A percentile compares a stretch with the other conserved stretches of the same genome.
Evolutionary conservation across 139 green algal genomes (phyloP).

Genomic region (Chlorella vulgaris): DNA sequence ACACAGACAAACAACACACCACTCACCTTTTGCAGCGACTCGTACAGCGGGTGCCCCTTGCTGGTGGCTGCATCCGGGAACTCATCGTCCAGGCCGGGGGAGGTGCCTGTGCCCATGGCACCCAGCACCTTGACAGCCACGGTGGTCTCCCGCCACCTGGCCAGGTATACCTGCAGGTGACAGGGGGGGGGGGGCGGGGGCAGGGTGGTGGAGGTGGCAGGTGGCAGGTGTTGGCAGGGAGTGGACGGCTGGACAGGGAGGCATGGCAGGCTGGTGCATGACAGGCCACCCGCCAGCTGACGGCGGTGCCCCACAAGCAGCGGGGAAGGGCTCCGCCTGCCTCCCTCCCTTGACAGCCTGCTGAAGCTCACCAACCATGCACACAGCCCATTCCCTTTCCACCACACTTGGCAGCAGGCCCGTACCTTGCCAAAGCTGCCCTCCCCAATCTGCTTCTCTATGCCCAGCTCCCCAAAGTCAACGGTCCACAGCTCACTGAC

Average conservation of each 20-base stretch:
- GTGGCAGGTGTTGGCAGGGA: not conserved
- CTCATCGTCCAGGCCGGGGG: slow-evolving; percentile 21
- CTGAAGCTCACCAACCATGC: not conserved
- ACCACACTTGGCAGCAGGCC: not conserved
- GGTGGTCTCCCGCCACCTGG: slow-evolving; percentile 65
- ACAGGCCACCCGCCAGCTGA: too few relatives aligned
- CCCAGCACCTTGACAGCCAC: slow-evolving; percentile 68
- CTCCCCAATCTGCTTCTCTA: slow-evolving; percentile 66
- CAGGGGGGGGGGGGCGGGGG: not conserved
- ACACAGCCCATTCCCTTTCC: too few relatives aligned
- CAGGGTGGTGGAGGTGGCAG: too few relatives aligned
- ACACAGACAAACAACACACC: too few relatives aligned
- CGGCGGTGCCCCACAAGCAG: too few relatives aligned
- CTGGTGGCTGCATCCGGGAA: slow-evolving; percentile 2
- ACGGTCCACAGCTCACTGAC: slow-evolving; percentile 49
- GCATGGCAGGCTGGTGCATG: not conserved
- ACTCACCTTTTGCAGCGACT: slow-evolving; percentile 35
- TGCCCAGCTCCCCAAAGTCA: slow-evolving; percentile 44
- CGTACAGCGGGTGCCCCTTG: slow-evolving; percentile 25
- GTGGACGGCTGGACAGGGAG: not conserved
- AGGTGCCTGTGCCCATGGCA: slow-evolving; percentile 3
- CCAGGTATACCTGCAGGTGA: slow-evolving; percentile 56
- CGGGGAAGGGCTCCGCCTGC: too few relatives aligned
- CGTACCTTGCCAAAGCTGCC: slow-evolving; percentile 64
- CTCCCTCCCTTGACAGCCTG: not conserved